phyloP scores from a whole-genome alignment of 2,329 filamentous ascomycete genomes.

The Fusarium odoratissimum region DNA sequence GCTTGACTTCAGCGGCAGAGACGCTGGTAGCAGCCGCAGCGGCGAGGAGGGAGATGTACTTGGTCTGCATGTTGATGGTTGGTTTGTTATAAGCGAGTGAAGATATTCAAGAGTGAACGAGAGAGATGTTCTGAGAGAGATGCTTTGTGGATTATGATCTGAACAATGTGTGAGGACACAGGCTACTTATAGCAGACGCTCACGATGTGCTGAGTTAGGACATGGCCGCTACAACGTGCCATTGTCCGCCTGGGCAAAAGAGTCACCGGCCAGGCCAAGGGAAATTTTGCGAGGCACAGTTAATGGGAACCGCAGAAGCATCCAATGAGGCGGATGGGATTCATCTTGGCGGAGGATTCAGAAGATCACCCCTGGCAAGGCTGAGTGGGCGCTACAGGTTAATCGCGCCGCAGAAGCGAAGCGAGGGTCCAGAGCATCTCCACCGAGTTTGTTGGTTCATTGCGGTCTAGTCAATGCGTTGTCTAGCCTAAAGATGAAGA shows the following conservation, averaged over 20 bases:
- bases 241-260: not conserved
- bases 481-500: not conserved
- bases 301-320: not conserved
- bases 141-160: not conserved
- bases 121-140: not conserved
- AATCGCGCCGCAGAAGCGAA: not conserved
- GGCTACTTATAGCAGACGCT: constrained; percentile 3
- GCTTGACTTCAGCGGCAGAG: constrained; percentile 6
- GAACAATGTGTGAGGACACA: not conserved
- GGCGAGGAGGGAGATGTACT: constrained; percentile 16
- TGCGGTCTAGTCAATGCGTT: not conserved
- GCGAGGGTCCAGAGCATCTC: not conserved
- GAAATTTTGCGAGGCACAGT: constrained; percentile 15
- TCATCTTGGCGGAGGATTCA: not conserved
- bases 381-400: constrained; percentile 1
- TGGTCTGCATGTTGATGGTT: constrained; percentile 16
- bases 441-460: not conserved
- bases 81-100: not conserved
- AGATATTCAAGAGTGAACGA: not conserved
- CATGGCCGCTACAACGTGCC: not conserved
- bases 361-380: constrained; percentile 7
- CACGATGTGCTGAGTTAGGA: not conserved
- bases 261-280: not conserved
- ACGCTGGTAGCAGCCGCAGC: constrained; percentile 15
- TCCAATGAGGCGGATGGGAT: not conserved